These are phyloP conservation scores for Myxozyma nipponensis DNA, from an alignment of 805 yeast species.

Conservation along the genomic window DNA sequence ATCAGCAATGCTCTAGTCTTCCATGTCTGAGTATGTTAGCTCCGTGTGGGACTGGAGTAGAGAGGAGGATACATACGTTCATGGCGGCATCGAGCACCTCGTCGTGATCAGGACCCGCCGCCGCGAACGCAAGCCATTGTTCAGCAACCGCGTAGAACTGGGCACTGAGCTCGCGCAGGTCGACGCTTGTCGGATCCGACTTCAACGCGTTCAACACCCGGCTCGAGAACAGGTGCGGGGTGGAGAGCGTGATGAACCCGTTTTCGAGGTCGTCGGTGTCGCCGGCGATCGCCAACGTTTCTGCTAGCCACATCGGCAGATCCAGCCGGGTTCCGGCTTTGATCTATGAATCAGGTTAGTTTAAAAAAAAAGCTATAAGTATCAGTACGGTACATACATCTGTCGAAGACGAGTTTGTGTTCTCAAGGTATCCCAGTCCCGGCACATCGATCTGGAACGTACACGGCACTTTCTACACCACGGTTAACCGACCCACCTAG, in stretches of 20 bases:
- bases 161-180: slow-evolving; percentile 60
- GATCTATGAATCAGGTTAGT: slow-evolving; percentile 36
- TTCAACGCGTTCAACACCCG: slow-evolving; percentile 79
- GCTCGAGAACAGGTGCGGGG: slow-evolving; percentile 64
- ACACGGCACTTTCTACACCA: slow-evolving; percentile 63
- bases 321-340: slow-evolving; percentile 61
- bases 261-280: slow-evolving; percentile 37
- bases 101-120: too few relatives aligned
- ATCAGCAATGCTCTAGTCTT: slow-evolving; percentile 57
- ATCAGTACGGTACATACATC: slow-evolving; percentile 9
- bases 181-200: slow-evolving; percentile 63
- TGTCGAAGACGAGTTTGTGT: slow-evolving; percentile 9
- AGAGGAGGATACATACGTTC: slow-evolving; percentile 30
- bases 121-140: slow-evolving; percentile 72
- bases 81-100: slow-evolving; percentile 52
- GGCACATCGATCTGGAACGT: slow-evolving; percentile 74
- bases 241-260: slow-evolving; percentile 57
- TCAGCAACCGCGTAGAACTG: slow-evolving; percentile 67
- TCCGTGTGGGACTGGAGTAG: neutral
- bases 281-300: slow-evolving; percentile 57
- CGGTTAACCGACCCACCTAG: slow-evolving; percentile 32
- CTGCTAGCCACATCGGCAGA: slow-evolving; percentile 87
- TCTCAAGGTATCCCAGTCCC: slow-evolving; percentile 78
- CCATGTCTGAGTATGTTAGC: neutral
- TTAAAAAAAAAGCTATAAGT: too few relatives aligned